A percentile compares a stretch with the other conserved stretches of the same genome.
These are phyloP conservation scores for Dendrostoma leiphaemia DNA, from an alignment of 2,329 filamentous ascomycete species.

Conservation along the genomic window DNA sequence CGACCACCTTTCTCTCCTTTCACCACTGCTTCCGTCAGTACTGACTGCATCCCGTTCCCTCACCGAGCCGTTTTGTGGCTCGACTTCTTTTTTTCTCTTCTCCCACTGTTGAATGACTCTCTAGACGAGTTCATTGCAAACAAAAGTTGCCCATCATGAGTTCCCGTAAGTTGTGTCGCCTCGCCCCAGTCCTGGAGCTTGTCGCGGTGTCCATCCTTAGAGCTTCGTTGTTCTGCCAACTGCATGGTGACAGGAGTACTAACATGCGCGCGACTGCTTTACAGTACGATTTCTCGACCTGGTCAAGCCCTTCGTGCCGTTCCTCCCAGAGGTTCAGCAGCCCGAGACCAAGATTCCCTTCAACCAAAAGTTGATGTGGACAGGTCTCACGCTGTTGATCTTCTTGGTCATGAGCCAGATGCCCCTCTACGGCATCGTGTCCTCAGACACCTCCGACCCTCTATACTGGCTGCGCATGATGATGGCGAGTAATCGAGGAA, in stretches of 20 bases:
- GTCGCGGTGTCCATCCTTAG: too few species aligned
- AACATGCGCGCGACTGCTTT: slow-evolving; percentile 20
- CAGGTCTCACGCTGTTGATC: slow-evolving; percentile 89
- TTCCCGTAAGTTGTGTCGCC: slow-evolving; percentile 47
- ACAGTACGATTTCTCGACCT: slow-evolving; percentile 98
- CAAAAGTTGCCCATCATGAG: slow-evolving; percentile 46
- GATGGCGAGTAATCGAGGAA: slow-evolving; percentile 97
- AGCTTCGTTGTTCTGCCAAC: slow-evolving; percentile 12
- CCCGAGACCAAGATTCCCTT: slow-evolving; percentile 98
- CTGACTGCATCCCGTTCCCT: slow-evolving; percentile 9
- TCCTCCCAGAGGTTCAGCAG: slow-evolving; percentile 98
- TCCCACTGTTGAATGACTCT: slow-evolving; percentile 22
- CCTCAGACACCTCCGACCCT: slow-evolving; percentile 95
- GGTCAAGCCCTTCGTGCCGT: slow-evolving; percentile 99
- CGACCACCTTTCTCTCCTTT: slow-evolving; percentile 21
- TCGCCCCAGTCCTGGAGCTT: slow-evolving; percentile 8
- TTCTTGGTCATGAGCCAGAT: slow-evolving; percentile 99
- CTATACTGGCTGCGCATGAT: slow-evolving; percentile 99
- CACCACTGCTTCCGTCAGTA: slow-evolving; percentile 19
- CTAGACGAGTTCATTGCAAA: slow-evolving; percentile 19
- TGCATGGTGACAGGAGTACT: slow-evolving; percentile 12
- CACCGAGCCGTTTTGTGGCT: slow-evolving; percentile 29
- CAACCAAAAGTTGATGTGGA: slow-evolving; percentile 98
- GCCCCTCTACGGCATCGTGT: slow-evolving; percentile 98
- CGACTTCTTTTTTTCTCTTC: slow-evolving; percentile 29